Base-by-base conservation (phyloP, 148 eudicot genomes). In the Camellia sinensis region DNA sequence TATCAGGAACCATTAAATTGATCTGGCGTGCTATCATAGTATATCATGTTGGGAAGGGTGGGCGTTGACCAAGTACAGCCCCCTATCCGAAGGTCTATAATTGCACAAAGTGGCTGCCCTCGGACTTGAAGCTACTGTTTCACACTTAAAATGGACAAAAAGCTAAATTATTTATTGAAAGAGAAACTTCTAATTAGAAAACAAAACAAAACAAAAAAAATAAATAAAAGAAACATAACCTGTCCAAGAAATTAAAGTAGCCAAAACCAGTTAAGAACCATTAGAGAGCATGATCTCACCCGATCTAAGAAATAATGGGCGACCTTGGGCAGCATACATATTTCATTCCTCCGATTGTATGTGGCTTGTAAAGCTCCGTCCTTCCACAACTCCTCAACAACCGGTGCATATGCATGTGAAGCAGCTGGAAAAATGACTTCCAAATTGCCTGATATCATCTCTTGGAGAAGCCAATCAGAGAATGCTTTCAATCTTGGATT, bases 381-480 rank as follows among this genome's bases (percentile, higher is more conserved):
- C 64, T 89, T 91, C 98, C 97, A 90, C 56, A 94, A 73, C 57
- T 94, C 95, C 80, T 90, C 95, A 57, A 94, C 91, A 73, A 50
- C 63, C 45, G 86, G 88, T 62, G 98, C 89, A 82, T 91, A 87
- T 87, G 90, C 98, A 83, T 94, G 87, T 79, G 95, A 80, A 2
- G 94, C 83, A 72, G 93, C 95, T 12, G 94, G 95, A 75, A 90
- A 89, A 45, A 91, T 81, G 80, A 77, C 81, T 53, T 93, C 92
- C 78, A 93, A 86, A 84, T 92, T 93, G 76, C 94, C 92, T 4
- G 97, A 85, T 70, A 85, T 80, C 90, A 86, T 89, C 64, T 85
- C 81, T 76, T 90, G 77, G 54, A 93, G 86, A 78, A 95, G 89
- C 95, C 97, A 91, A 64, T 89, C 90, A 17, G 97, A 91, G 81